Percentiles rank a stretch among this genome's conserved stretches.
phyloP scores from a whole-genome alignment of 2,329 filamentous ascomycete species.

The Pseudogymnoascus sp. region DNA sequence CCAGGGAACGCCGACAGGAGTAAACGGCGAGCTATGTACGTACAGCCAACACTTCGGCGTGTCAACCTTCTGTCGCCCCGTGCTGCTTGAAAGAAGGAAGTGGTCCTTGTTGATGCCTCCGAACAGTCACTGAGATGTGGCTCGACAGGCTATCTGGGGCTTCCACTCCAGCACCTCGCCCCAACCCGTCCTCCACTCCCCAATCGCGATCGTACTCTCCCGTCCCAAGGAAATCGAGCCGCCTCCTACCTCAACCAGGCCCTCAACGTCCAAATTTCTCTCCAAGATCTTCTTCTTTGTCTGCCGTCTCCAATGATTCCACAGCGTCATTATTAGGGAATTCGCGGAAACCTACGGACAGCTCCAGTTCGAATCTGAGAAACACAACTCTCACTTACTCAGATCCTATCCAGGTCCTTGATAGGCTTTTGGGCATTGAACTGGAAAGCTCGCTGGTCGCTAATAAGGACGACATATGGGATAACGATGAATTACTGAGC shows the following conservation, averaged over 20 bases:
- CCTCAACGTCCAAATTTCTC: slow-evolving; percentile 59
- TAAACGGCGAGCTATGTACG: background rate
- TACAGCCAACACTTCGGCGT: background rate
- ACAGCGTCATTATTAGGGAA: slow-evolving; percentile 63
- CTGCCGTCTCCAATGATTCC: slow-evolving; percentile 69
- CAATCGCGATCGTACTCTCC: slow-evolving; percentile 65
- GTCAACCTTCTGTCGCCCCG: background rate
- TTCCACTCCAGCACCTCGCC: slow-evolving; percentile 44
- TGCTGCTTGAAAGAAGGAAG: slow-evolving; percentile 8
- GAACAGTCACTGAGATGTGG: slow-evolving; percentile 55
- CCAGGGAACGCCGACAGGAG: background rate
- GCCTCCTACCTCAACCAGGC: slow-evolving; percentile 59
- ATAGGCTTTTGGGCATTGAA: slow-evolving; percentile 28
- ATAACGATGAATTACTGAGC: slow-evolving; percentile 31
- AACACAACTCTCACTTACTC: slow-evolving; percentile 43
- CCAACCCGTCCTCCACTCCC: slow-evolving; percentile 45
- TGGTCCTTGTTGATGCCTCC: slow-evolving; percentile 12
- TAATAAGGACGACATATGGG: slow-evolving; percentile 24
- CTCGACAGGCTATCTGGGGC: slow-evolving; percentile 76
- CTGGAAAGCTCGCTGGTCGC: background rate
- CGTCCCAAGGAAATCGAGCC: slow-evolving; percentile 57
- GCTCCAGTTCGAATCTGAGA: slow-evolving; percentile 57
- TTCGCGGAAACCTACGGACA: slow-evolving; percentile 59
- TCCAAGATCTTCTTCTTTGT: slow-evolving; percentile 69
- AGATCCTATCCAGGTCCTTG: slow-evolving; percentile 65